Evolutionary conservation across 2,329 filamentous ascomycete species (phyloP).

Genomic region (Aureobasidium sp.): DNA sequence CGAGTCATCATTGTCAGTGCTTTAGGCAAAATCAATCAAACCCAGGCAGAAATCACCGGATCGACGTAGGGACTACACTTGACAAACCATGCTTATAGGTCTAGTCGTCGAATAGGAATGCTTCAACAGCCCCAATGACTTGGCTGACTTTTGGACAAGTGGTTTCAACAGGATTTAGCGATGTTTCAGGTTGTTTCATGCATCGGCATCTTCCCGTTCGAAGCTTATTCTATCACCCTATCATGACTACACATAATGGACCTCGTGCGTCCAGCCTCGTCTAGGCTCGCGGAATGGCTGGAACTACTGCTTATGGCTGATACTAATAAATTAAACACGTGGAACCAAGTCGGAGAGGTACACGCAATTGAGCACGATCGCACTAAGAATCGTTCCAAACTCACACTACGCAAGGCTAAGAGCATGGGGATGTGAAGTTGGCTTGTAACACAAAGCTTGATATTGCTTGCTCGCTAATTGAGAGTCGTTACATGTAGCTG

Average conservation of each 20-base stretch:
- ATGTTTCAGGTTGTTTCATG: conserved; percentile 15
- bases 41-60: background rate
- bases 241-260: background rate
- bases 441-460: background rate
- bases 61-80: background rate
- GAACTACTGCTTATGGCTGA: background rate
- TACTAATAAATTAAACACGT: background rate
- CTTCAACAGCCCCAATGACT: background rate
- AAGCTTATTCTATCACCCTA: conserved; percentile 16
- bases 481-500: conserved; percentile 11
- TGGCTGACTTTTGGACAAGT: background rate
- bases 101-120: background rate
- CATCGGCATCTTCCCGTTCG: conserved; percentile 6
- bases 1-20: background rate
- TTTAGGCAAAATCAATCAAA: conserved; percentile 17
- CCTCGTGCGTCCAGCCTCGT: background rate
- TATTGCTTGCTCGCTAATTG: background rate
- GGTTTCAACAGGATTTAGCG: conserved; percentile 9
- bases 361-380: background rate
- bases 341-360: background rate
- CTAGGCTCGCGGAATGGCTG: background rate
- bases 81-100: background rate
- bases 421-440: background rate
- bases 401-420: too few relatives aligned
- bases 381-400: background rate